A percentile compares a stretch with the other conserved stretches of the same genome.
These are phyloP conservation scores for Malus hybrid DNA, from an alignment of 331 rosid species.

Conservation along the genomic window DNA sequence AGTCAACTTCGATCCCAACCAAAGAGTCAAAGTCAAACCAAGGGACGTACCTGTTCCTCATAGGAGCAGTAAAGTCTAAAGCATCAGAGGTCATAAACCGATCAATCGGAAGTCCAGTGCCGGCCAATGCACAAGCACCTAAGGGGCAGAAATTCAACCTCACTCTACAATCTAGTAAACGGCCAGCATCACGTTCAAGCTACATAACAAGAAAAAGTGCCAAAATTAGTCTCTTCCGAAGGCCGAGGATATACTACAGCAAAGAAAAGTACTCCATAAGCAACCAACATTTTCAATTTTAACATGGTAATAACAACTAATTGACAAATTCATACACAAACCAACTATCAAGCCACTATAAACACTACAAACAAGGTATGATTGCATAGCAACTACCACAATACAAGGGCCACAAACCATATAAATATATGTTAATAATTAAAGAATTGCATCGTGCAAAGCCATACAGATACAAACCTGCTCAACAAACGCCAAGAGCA, in stretches of 20 bases:
- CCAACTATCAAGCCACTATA: not conserved
- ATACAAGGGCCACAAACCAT: not conserved
- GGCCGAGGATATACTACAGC: not conserved
- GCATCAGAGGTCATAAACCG: slow-evolving; percentile 89
- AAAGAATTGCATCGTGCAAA: not conserved
- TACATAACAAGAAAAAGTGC: slow-evolving; percentile 29
- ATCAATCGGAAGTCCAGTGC: slow-evolving; percentile 97
- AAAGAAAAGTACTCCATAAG: not conserved
- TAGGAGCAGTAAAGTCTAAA: slow-evolving; percentile 74
- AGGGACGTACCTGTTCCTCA: slow-evolving; percentile 76
- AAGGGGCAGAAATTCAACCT: slow-evolving; percentile 82
- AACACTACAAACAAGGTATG: not conserved
- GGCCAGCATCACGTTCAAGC: slow-evolving; percentile 91
- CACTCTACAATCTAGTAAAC: slow-evolving; percentile 76
- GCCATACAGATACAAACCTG: slow-evolving; percentile 43
- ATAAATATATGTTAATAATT: not conserved
- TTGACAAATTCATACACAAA: not conserved
- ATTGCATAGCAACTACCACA: not conserved
- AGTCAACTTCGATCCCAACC: not conserved
- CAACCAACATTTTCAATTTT: not conserved
- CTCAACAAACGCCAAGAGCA: slow-evolving; percentile 81
- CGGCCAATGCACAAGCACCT: slow-evolving; percentile 98
- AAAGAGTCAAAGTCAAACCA: not conserved
- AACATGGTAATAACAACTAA: not conserved
- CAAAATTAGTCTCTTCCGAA: slow-evolving; percentile 5